Evolutionary conservation across 805 yeast species (phyloP).

Genomic region (Vanderwaltozyma verrucispora): DNA sequence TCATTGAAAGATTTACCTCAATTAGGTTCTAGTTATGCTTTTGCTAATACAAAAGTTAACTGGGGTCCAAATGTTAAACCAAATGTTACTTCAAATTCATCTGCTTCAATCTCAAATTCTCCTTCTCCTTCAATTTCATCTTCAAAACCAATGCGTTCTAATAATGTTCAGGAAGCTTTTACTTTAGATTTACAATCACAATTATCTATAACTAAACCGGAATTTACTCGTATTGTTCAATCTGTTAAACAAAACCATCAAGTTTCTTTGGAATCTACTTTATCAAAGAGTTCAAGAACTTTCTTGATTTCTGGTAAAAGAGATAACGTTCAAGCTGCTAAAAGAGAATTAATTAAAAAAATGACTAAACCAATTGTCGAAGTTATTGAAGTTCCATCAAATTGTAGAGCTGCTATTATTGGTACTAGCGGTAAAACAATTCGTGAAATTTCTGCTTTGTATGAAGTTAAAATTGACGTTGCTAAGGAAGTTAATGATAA

Average conservation of each 20-base stretch:
- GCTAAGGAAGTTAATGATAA: slow-evolving; percentile 26
- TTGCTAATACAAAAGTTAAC: slow-evolving; percentile 20
- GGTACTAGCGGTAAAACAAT: slow-evolving; percentile 80
- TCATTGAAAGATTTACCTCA: slow-evolving; percentile 49
- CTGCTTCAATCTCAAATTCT: slow-evolving; percentile 15
- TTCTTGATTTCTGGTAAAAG: slow-evolving; percentile 73
- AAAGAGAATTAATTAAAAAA: slow-evolving; percentile 62
- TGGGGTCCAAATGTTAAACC: slow-evolving; percentile 41
- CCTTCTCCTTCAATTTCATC: slow-evolving; percentile 16
- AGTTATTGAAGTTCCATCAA: slow-evolving; percentile 60
- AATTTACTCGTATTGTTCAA: slow-evolving; percentile 56
- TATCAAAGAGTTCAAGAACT: slow-evolving; percentile 70
- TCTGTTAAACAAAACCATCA: slow-evolving; percentile 46
- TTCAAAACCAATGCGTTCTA: slow-evolving; percentile 42
- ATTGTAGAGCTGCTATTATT: slow-evolving; percentile 65
- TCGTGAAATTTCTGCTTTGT: slow-evolving; percentile 67
- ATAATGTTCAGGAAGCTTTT: slow-evolving; percentile 68
- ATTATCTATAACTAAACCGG: slow-evolving; percentile 49
- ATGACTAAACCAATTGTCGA: slow-evolving; percentile 64
- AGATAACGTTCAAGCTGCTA: slow-evolving; percentile 55
- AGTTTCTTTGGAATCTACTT: slow-evolving; percentile 73
- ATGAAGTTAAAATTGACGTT: slow-evolving; percentile 58
- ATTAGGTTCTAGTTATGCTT: slow-evolving; percentile 40
- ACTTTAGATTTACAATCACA: slow-evolving; percentile 63
- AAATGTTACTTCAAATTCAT: slow-evolving; percentile 13